Percentiles rank a stretch among this genome's conserved stretches.
These are phyloP conservation scores for Flaveria trinervia DNA, from an alignment of 129 eudicot genomes.

Conservation along the genomic window DNA sequence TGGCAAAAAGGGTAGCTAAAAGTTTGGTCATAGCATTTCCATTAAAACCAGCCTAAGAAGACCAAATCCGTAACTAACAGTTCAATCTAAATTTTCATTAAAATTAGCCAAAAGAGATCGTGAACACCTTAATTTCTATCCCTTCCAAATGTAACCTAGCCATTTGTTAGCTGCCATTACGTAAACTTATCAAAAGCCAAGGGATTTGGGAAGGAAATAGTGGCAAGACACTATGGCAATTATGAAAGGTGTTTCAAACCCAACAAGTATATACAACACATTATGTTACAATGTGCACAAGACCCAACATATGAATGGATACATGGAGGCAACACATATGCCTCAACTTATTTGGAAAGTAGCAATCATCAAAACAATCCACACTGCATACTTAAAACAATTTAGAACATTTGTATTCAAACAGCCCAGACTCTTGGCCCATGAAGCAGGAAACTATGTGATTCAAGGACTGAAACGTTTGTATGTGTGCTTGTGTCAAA, in stretches of 20 bases:
- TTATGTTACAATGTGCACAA: constrained; percentile 47
- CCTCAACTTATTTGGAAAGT: constrained; percentile 32
- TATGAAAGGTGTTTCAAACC: constrained; percentile 16
- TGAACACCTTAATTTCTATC: background rate
- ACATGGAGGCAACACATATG: constrained; percentile 32
- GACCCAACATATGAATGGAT: constrained; percentile 23
- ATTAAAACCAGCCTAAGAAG: no score
- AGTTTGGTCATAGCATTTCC: no score
- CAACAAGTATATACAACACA: constrained; percentile 24
- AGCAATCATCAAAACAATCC: constrained; percentile 37
- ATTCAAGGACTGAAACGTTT: constrained; percentile 16
- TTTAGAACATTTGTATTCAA: constrained; percentile 14
- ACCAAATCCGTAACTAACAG: no score
- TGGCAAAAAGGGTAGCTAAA: no score
- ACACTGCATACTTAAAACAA: constrained; percentile 30
- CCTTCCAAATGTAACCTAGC: background rate
- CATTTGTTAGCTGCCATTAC: no score
- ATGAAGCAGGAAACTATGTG: constrained; percentile 13
- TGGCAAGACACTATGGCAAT: background rate
- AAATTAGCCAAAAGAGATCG: no score
- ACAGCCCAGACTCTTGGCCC: constrained; percentile 18
- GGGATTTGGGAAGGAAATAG: no score
- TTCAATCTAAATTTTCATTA: no score
- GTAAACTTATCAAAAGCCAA: background rate
- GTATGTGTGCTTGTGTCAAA: background rate